These are phyloP conservation scores for Saturnispora gosingensis DNA, from an alignment of 805 yeast species.

Conservation along the genomic window DNA sequence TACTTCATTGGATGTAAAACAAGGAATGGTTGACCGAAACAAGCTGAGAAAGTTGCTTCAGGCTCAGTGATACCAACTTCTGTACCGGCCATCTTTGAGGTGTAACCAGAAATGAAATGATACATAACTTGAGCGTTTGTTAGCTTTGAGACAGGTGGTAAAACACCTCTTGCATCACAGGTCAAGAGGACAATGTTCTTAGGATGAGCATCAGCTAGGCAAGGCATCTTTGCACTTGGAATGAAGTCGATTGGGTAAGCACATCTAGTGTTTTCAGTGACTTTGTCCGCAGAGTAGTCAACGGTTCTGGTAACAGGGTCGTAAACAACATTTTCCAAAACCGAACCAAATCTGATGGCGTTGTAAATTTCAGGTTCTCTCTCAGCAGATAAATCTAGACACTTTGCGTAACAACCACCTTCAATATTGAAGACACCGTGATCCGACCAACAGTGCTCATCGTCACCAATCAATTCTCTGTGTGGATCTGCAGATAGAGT, in stretches of 20 bases:
- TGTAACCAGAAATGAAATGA: constrained; percentile 97
- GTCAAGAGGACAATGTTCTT: constrained; percentile 85
- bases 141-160: constrained; percentile 93
- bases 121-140: constrained; percentile 96
- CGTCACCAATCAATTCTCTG: constrained; percentile 93
- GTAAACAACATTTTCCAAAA: constrained; percentile 86
- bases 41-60: constrained; percentile 94
- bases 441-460: constrained; percentile 99
- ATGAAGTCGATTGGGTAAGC: constrained; percentile 97
- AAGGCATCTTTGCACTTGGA: constrained; percentile 94
- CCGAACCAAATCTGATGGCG: constrained; percentile 90
- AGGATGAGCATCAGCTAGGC: constrained; percentile 84
- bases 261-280: constrained; percentile 97
- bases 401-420: constrained; percentile 99
- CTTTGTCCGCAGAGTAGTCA: constrained; percentile 69
- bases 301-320: constrained; percentile 71
- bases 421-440: constrained; percentile 97
- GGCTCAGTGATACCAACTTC: constrained; percentile 99
- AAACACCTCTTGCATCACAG: constrained; percentile 96
- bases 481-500: constrained; percentile 94
- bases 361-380: constrained; percentile 97
- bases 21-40: constrained; percentile 98
- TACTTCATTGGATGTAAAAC: constrained; percentile 97
- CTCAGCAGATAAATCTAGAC: constrained; percentile 79
- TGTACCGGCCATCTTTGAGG: constrained; percentile 99